Evolutionary conservation across 345 rosid species (phyloP).

Genomic region (Boechera retrofracta): DNA sequence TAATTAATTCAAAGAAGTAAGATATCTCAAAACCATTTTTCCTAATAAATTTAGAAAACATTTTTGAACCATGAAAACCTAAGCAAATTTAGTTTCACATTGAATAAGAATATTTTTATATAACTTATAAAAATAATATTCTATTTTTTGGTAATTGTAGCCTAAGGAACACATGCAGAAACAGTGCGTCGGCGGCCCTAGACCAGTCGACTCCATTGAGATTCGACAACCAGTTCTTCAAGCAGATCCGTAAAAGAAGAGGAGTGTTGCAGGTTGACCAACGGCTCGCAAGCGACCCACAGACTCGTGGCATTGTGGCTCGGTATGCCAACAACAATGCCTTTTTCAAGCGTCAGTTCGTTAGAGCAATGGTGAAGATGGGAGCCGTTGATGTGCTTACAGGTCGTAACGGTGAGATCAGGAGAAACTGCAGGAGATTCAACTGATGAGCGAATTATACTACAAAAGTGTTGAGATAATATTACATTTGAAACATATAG

Average conservation of each 20-base stretch:
- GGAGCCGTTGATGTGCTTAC: slow-evolving; percentile 65
- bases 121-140: background rate
- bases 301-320: slow-evolving; percentile 44
- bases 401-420: slow-evolving; percentile 65
- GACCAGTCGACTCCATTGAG: slow-evolving; percentile 46
- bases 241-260: slow-evolving; percentile 40
- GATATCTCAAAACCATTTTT: background rate
- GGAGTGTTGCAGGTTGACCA: slow-evolving; percentile 49
- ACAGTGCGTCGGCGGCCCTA: slow-evolving; percentile 31
- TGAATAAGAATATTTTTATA: background rate
- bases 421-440: slow-evolving; percentile 63
- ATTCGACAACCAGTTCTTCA: slow-evolving; percentile 44
- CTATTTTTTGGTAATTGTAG: slow-evolving; percentile 9
- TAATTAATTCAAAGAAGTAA: background rate
- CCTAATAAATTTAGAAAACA: background rate
- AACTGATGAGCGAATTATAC: slow-evolving; percentile 34
- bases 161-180: slow-evolving; percentile 43
- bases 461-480: background rate
- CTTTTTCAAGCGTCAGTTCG: slow-evolving; percentile 53
- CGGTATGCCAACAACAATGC: slow-evolving; percentile 40
- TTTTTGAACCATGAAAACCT: background rate
- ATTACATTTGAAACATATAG: slow-evolving; percentile 2
- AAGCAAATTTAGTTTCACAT: background rate
- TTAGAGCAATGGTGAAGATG: slow-evolving; percentile 75
- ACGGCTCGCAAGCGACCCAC: slow-evolving; percentile 26